Base-by-base conservation (phyloP, 345 rosid species). In the Excoecaria cochinchinensis region DNA sequence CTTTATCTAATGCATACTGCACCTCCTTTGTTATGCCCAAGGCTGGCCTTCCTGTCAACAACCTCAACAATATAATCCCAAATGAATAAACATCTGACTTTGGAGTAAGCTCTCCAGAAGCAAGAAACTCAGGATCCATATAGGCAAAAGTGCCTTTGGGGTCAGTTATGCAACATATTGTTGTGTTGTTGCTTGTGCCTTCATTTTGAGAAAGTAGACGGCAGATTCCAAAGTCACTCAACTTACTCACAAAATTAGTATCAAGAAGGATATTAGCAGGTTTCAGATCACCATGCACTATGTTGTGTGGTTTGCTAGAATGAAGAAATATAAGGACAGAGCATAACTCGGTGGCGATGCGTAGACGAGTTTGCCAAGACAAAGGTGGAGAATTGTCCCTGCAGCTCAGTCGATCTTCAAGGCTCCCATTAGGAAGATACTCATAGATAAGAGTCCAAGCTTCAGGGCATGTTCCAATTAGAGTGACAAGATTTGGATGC, bases 391-490 rank as follows among this genome's bases (percentile, higher is more conserved):
- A 85, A 81, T 92, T 92, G 78, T 84, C 94, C 75, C 24, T 79
- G 84, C 97, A 92, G 87, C 79, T 84, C 66, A 95, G 90, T 70
- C 94, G 87, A 71, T 95, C 99, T 85, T 95, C 99, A 63, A 95
- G 97, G 78, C 97, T 95, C 69, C 97, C 99, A 84, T 91, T 91
- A 5, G 93, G 87, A 67, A 92, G 86, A 83, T 85, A 92, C 80
- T 92, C 99, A 2, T 92, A 95, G 60, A 95, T 63, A 42, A 95
- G 99, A 83, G 87, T 66, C 88, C 92, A 89, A 17, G 85, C 90
- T 61, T 95, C 99, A 3, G 97, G 94, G 81, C 97, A 95, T 70
- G 95, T 89, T 79, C 99, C 99, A 66, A 95, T 72, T 4, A 92
- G 89, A 16, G 93, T 90, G 60, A 95, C 87, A 56, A 95, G 84